These are phyloP conservation scores for Gremmenia infestans DNA, from an alignment of 2,329 filamentous ascomycete genomes.

Conservation along the genomic window DNA sequence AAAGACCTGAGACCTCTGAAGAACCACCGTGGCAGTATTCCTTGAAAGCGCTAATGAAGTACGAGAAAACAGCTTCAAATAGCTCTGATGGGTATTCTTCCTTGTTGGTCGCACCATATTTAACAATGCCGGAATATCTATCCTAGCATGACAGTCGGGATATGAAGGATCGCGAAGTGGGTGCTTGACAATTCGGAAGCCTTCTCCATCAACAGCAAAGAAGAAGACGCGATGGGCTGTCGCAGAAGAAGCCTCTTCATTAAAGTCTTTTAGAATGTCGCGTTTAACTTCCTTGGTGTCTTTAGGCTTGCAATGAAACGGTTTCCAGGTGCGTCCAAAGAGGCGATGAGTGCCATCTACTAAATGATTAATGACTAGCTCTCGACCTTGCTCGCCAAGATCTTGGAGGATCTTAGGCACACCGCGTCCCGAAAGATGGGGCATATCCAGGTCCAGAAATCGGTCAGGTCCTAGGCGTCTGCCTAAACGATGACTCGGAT, in stretches of 20 bases:
- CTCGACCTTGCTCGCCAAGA: conserved; percentile 30
- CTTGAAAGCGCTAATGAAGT: conserved; percentile 48
- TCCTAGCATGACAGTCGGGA: conserved; percentile 9
- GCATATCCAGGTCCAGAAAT: conserved; percentile 52
- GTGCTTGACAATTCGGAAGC: conserved; percentile 2
- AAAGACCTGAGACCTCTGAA: conserved; percentile 44
- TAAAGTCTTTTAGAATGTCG: conserved; percentile 35
- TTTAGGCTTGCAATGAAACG: conserved; percentile 26
- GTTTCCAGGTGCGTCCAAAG: conserved; percentile 27
- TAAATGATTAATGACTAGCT: conserved; percentile 39
- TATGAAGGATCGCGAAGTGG: neutral
- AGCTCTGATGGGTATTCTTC: conserved; percentile 41
- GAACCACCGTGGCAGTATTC: conserved; percentile 32
- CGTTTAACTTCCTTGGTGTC: conserved; percentile 29
- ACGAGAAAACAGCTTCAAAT: conserved; percentile 54
- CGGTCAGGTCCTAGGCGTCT: conserved; percentile 54
- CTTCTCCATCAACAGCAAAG: conserved; percentile 48
- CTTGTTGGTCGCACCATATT: conserved; percentile 47
- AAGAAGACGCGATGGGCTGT: conserved; percentile 44
- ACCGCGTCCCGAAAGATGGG: conserved; percentile 34
- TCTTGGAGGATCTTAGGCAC: conserved; percentile 28
- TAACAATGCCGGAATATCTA: conserved; percentile 40
- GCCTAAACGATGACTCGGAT: conserved; percentile 46
- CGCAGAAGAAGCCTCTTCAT: conserved; percentile 31
- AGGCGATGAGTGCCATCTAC: conserved; percentile 21